Base-by-base conservation (phyloP, 176 grass and related monocot genomes). In the Lolium perenne region DNA sequence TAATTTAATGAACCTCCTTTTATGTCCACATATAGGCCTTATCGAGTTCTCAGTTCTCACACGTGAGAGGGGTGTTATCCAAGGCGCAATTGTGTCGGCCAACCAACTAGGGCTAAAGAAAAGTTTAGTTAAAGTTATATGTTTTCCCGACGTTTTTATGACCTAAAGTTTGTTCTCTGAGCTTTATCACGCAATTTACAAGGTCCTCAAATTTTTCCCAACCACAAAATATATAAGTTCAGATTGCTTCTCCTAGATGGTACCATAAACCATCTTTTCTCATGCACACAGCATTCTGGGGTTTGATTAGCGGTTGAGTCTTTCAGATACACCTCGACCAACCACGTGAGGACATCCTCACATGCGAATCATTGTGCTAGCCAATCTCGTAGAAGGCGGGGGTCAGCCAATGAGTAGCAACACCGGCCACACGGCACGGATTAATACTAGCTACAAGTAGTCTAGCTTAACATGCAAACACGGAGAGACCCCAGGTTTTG, bases 291-390 rank as follows among this genome's bases (percentile, higher is more conserved):
- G 5, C 21, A 38, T 70, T 60, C 32, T 22, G 25, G 17, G 38
- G 57, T 53, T 47, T 35, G 55, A 87, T 86, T 60, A 53, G 17
- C 5, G 15, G 26, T 38, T 63, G 83, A 82, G 86, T 77, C 22
- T 18, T 65, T 21, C 41, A 43, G 41, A 43, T 43, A 41, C 81
- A 46, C 59, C 67, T 14, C 20, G 85, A 91, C 76, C 80, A 76
- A 41, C 40, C 89, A 88, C 60, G 85, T 71, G 82, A 88, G 35
- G 41, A 53, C 85, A 17, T 50, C 38, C 85, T 51, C 76, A 14
- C 81, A 56, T 29, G 76, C 68, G 76, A 88, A 91, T 85, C 81
- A 91, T 91, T 87, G 81, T 88, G 85, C 81, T 91, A 85, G 53
- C 77, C 69, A 85, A 81, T 87, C 82, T 88, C 77, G 53, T 12